Evolutionary conservation across 2,329 filamentous ascomycete genomes (phyloP).

Genomic region (Emydomyces testavorans): DNA sequence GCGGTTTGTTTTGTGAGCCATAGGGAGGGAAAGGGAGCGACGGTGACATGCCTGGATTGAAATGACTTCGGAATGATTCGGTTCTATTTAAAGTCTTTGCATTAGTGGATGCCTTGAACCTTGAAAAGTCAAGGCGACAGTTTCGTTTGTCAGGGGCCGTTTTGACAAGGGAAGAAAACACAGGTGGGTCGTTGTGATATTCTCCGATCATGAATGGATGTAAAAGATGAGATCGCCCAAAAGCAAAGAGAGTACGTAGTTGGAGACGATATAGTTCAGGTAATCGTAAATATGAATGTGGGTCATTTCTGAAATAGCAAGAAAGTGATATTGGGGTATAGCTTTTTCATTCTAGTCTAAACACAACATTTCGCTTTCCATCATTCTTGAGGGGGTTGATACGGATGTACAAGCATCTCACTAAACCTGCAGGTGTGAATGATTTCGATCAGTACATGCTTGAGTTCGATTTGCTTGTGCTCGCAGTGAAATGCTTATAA

Average conservation of each 20-base stretch:
- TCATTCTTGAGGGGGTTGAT: slow-evolving; percentile 34
- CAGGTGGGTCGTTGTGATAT: not conserved
- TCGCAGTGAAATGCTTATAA: not conserved
- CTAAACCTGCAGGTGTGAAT: slow-evolving; percentile 32
- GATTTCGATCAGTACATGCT: not conserved
- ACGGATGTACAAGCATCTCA: slow-evolving; percentile 41
- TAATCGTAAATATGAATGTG: too few species aligned
- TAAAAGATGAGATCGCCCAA: too few species aligned
- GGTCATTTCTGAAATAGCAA: not conserved
- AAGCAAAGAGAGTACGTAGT: not conserved
- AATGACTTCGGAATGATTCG: not conserved
- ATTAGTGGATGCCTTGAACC: not conserved
- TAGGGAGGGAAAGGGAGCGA: not conserved
- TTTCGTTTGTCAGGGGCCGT: not conserved
- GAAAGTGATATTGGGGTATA: not conserved
- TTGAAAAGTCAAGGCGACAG: not conserved
- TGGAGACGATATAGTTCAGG: not conserved
- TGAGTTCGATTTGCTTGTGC: not conserved
- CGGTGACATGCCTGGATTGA: not conserved
- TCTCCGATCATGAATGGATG: too few species aligned
- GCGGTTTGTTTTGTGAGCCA: too few species aligned
- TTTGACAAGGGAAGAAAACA: not conserved
- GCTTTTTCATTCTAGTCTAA: slow-evolving; percentile 2
- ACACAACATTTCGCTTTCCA: not conserved
- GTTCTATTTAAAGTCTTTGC: not conserved